These are phyloP conservation scores for Dendrobium huoshanense DNA, from an alignment of 106 monocot species.

Conservation along the genomic window DNA sequence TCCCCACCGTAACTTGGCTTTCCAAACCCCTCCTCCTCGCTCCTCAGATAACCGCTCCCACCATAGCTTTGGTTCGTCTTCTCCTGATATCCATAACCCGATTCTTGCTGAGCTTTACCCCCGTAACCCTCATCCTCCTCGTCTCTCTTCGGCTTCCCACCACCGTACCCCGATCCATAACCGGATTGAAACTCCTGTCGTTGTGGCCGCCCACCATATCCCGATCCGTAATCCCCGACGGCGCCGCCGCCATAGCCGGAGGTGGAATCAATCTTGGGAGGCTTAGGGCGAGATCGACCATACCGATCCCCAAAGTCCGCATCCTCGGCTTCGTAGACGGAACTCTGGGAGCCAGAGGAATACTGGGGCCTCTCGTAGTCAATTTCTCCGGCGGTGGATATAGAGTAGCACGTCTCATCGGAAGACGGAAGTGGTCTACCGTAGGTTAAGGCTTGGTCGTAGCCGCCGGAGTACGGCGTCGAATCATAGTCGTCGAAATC, in stretches of 20 bases:
- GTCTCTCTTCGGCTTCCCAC: constrained; percentile 7
- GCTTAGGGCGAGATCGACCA: constrained; percentile 26
- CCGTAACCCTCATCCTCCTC: background rate
- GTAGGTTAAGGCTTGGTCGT: constrained; percentile 65
- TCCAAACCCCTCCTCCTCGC: background rate
- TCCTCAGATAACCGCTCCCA: background rate
- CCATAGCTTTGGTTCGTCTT: background rate
- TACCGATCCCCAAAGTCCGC: constrained; percentile 21
- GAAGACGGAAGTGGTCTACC: constrained; percentile 72
- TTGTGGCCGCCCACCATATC: background rate
- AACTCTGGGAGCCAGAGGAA: constrained; percentile 45
- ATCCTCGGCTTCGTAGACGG: constrained; percentile 25
- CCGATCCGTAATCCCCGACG: background rate
- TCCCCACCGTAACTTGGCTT: constrained; percentile 12
- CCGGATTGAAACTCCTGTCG: constrained; percentile 21
- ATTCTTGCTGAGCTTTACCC: constrained; percentile 2
- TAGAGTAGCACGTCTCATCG: constrained; percentile 71
- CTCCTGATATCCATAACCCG: background rate
- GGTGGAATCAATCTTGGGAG: background rate
- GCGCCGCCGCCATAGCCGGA: background rate
- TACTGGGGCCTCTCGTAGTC: constrained; percentile 55
- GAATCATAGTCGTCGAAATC: constrained; percentile 87
- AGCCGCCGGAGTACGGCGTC: constrained; percentile 91
- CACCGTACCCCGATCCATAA: constrained; percentile 19
- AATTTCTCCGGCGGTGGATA: constrained; percentile 15